Base-by-base conservation (phyloP, 768 basidiomycete genomes). In the Pisolithus sp. region DNA sequence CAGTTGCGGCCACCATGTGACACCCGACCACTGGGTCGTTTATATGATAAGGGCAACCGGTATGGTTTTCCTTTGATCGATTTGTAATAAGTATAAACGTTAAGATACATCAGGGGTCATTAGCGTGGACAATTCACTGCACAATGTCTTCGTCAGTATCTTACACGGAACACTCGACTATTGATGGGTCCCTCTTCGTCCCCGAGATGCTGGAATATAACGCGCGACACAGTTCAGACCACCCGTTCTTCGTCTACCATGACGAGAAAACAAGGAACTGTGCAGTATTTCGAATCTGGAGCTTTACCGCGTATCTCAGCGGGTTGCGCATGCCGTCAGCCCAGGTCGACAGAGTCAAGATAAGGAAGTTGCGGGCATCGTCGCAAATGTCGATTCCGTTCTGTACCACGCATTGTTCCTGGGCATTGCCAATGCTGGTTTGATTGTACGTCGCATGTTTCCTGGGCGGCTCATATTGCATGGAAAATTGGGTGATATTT, bases 261-360 rank as follows among this genome's bases (percentile, higher is more conserved):
- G 64, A 66, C 30, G 57, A 54, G 28, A 50, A 51, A 1, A 51
- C 26, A 43, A 62, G 5, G 39, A 12, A 2, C 53, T 66, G 12
- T 61, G 62, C 7, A 51, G 56, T 26, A 67, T 79, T 26, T 66
- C 71, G 5, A 68, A 70, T 46, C 50, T 74, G 7, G 75, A 79
- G 48, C 78, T 77, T 55, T 69, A 66, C 17, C 70, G 71, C 9
- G 77, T 76, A 8, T 68, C 67, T 39, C 71, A 78, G 51, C 70
- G 76, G 15, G 61, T 72, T 21, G 75, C 76, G 0, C 72, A 73
- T 53, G 53, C 58, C 20, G 42, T 77, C 12, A 65, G 71, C 15
- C 75, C 74, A 0, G 54, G 56, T 17, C 65, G 70, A 2, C 28
- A 46, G 17, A 68, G 68, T 13, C 55, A 55, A 5, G 62, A 68